These are phyloP conservation scores for Arthroderma sp. DNA, from an alignment of 2,329 filamentous ascomycete species.

Conservation along the genomic window DNA sequence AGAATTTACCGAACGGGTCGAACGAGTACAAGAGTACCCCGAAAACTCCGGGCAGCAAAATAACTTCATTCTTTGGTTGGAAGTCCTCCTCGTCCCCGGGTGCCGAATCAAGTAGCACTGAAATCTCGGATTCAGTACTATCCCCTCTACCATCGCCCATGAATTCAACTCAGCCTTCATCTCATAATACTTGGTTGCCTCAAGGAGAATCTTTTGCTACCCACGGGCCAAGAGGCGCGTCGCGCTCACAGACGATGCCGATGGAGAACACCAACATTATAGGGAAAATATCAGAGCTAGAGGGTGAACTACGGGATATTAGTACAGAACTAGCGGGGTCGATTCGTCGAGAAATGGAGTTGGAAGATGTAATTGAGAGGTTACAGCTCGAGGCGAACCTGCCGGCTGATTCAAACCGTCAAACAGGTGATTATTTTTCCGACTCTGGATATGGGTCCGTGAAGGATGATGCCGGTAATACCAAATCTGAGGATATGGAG, in stretches of 20 bases:
- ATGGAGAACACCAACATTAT: conserved; percentile 30
- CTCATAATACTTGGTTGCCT: conserved; percentile 12
- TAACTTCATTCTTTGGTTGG: conserved; percentile 57
- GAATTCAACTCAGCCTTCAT: conserved; percentile 18
- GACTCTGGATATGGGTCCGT: conserved; percentile 84
- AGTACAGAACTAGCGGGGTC: conserved; percentile 84
- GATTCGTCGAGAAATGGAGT: conserved; percentile 87
- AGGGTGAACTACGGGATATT: conserved; percentile 87
- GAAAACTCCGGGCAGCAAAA: conserved; percentile 42
- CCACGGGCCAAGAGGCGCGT: conserved; percentile 24
- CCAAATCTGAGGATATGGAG: conserved; percentile 58
- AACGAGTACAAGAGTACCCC: conserved; percentile 27
- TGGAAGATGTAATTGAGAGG: conserved; percentile 85
- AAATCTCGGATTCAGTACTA: conserved; percentile 47
- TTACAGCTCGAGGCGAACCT: conserved; percentile 61
- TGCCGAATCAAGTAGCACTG: conserved; percentile 47
- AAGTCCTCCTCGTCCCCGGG: conserved; percentile 43
- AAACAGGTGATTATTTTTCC: conserved; percentile 95
- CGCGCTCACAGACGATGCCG: conserved; percentile 31
- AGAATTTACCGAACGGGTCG: conserved; percentile 22
- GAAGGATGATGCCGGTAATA: conserved; percentile 43
- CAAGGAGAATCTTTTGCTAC: conserved; percentile 28
- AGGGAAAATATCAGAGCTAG: conserved; percentile 68
- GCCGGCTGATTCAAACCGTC: conserved; percentile 46
- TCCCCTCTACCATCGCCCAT: conserved; percentile 47